Evolutionary conservation across 1,284 basidiomycete genomes (phyloP).

Genomic region (Ustilago vetiveriae): DNA sequence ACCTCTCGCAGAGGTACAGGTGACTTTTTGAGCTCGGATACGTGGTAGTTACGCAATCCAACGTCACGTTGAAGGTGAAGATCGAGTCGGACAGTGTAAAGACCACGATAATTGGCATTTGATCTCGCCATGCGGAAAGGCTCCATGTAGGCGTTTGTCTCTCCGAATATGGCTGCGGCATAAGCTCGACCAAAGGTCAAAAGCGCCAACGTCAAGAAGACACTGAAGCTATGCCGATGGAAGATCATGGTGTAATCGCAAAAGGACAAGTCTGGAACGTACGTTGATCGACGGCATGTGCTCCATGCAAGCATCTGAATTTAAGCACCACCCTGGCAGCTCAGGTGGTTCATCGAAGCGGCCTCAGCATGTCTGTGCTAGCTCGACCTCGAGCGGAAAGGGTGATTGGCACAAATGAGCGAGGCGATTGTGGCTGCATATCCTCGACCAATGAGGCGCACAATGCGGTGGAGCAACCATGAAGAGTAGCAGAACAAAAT

Average conservation of each 20-base stretch:
- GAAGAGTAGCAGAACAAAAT: too few species aligned
- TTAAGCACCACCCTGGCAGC: too few species aligned
- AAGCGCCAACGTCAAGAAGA: background rate
- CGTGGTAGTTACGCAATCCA: background rate
- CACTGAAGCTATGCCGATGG: background rate
- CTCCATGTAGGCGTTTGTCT: background rate
- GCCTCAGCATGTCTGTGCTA: too few species aligned
- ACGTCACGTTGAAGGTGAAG: background rate
- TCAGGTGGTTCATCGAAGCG: too few species aligned
- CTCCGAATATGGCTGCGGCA: background rate
- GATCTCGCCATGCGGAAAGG: conserved; percentile 3
- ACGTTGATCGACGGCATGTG: too few species aligned
- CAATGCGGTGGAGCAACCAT: too few species aligned
- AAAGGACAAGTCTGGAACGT: too few species aligned
- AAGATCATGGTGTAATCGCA: background rate
- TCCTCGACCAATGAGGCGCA: too few species aligned
- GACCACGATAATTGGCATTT: background rate
- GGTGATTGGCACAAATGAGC: too few species aligned
- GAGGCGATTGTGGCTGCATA: too few species aligned
- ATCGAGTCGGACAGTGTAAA: conserved; percentile 1
- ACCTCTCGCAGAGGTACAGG: background rate
- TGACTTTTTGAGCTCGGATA: background rate
- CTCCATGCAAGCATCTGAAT: too few species aligned
- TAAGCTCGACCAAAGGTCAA: background rate
- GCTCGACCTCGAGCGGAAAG: too few species aligned